Base-by-base conservation (phyloP, 2,329 filamentous ascomycete genomes). In the Colletotrichum navitas region DNA sequence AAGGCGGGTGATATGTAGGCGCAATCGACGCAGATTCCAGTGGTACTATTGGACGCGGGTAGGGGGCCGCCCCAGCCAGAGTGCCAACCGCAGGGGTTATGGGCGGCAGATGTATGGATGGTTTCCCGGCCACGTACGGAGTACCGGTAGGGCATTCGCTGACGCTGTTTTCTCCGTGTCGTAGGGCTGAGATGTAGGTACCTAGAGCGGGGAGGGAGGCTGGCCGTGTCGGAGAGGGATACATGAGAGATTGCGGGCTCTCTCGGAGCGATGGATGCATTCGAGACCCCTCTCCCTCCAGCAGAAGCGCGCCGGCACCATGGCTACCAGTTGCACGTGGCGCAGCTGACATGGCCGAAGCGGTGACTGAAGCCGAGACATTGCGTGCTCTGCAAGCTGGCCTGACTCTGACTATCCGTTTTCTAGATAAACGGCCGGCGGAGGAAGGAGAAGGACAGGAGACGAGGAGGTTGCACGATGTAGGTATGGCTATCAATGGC, bases 101-200 rank as follows among this genome's bases (percentile, higher is more conserved):
- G 5, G 63, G 36, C 39, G 45, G 45, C 45, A 8, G n/a, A 26
- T 16, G 36, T 39, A 29, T 39, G 29, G 41, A 24, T 51, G 32
- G 16, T 41, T 62, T 16, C 45, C 54, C 52, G 24, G 24, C 65
- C 51, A 55, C 60, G 36, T 49, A n/a, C n/a, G n/a, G n/a, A n/a
- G n/a, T n/a, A 58, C 34, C 34, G 34, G 12, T 4, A 41, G 39
- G 34, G 29, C 47, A 16, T 26, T 58, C n/a, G 24, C 24, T 26
- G 43, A 32, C 51, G 39, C 34, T 24, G 26, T 32, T 54, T 43
- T 58, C 21, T 58, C 60, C 55, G 45, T 8, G 14, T 56, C 49
- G 52, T 72, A 72, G 70, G 70, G 70, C 70, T 72, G 70, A 71
- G 61, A 66, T 72, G 70, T 12, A 10, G 21, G 43, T 11, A 34